phyloP scores from a whole-genome alignment of 768 basidiomycete species.

The Leccinum subgranulosum region DNA sequence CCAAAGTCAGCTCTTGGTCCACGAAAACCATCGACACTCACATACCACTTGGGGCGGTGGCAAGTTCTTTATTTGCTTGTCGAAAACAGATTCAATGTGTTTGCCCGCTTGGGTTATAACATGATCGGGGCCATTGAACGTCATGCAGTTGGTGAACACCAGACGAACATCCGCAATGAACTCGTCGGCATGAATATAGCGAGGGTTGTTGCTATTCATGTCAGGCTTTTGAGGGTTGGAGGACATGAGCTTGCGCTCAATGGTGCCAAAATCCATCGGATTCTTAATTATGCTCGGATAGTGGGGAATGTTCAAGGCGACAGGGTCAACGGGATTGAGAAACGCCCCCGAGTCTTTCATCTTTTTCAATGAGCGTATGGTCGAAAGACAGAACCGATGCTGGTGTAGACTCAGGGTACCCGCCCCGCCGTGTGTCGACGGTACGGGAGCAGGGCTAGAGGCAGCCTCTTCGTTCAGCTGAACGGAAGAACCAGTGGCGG shows the following conservation, averaged over 20 bases:
- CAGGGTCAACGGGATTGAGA: slow-evolving; percentile 81
- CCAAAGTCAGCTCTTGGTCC: slow-evolving; percentile 12
- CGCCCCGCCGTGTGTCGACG: slow-evolving; percentile 4
- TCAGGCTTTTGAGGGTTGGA: slow-evolving; percentile 82
- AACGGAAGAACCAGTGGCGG: slow-evolving; percentile 45
- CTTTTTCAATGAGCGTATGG: slow-evolving; percentile 82
- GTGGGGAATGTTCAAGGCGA: slow-evolving; percentile 81
- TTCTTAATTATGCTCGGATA: slow-evolving; percentile 82
- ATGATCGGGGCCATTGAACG: slow-evolving; percentile 94
- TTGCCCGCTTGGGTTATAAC: slow-evolving; percentile 75
- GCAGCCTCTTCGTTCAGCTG: slow-evolving; percentile 28
- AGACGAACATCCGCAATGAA: slow-evolving; percentile 83
- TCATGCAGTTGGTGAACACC: slow-evolving; percentile 83
- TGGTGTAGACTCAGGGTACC: slow-evolving; percentile 63
- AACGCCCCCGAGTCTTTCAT: slow-evolving; percentile 81
- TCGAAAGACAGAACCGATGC: slow-evolving; percentile 74
- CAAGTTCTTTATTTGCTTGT: slow-evolving; percentile 82
- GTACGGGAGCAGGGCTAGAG: slow-evolving; percentile 15
- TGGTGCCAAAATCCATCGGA: slow-evolving; percentile 93
- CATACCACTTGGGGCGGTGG: slow-evolving; percentile 76
- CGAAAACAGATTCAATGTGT: slow-evolving; percentile 78
- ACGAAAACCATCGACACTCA: slow-evolving; percentile 20
- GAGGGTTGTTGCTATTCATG: slow-evolving; percentile 63
- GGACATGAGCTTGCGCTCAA: slow-evolving; percentile 81
- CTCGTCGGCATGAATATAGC: slow-evolving; percentile 74